phyloP scores from a whole-genome alignment of 2,329 filamentous ascomycete genomes.

The Trichoderma arundinaceum region DNA sequence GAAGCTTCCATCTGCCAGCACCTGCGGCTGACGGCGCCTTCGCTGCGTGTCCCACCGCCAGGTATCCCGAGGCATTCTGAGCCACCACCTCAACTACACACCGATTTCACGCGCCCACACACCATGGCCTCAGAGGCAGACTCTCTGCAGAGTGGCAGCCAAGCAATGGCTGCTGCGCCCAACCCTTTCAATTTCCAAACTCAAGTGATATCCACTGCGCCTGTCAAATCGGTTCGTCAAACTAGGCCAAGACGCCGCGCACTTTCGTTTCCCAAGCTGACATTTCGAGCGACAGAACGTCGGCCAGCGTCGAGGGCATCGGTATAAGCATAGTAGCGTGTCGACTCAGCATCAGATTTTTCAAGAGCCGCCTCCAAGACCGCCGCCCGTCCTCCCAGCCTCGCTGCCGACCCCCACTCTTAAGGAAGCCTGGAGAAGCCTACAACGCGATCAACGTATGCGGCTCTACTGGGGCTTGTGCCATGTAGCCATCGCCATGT shows the following conservation, averaged over 20 bases:
- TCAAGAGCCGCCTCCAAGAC: conserved; percentile 83
- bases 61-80: background rate
- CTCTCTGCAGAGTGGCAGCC: conserved; percentile 34
- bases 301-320: conserved; percentile 90
- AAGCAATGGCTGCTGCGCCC: conserved; percentile 41
- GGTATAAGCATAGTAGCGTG: conserved; percentile 96
- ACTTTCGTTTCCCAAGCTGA: conserved; percentile 21
- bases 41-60: background rate
- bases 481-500: conserved; percentile 81
- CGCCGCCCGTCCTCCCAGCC: conserved; percentile 86
- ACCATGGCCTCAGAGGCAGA: conserved; percentile 31
- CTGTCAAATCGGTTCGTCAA: conserved; percentile 74
- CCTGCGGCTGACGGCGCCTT: background rate
- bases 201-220: conserved; percentile 73
- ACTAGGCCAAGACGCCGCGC: background rate
- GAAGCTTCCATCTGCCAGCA: background rate
- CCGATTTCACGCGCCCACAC: background rate
- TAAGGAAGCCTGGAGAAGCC: conserved; percentile 85
- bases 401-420: conserved; percentile 91
- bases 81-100: background rate
- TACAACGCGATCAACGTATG: conserved; percentile 84
- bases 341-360: conserved; percentile 91
- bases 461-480: conserved; percentile 89
- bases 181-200: conserved; percentile 97
- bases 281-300: conserved; percentile 65